Evolutionary conservation across 345 rosid genomes (phyloP), one percentile per base, ranked within the genome.

Genomic region (Turritis glabra): DNA sequence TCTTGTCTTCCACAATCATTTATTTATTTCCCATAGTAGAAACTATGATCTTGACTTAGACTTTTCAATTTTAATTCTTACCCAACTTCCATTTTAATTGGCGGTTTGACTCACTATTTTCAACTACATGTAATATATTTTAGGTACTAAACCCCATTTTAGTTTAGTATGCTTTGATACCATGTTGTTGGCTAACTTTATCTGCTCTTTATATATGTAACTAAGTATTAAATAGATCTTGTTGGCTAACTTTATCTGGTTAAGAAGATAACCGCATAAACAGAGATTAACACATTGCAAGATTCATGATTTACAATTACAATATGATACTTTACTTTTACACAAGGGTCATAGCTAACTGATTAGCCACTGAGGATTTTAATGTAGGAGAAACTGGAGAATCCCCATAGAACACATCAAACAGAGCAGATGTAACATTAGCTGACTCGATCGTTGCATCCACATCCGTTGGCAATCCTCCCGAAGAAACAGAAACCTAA

Each of bases 321-420:
- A 66, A 21, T 5, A 23, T 58, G 52, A 15, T 27, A 33, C 4
- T 48, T 67, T 27, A 65, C 14, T 32, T 44, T 40, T n/a, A 74
- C 58, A 19, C 29, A 38, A 88, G 85, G 29, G 53, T 47, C 54
- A 77, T 55, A 13, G 83, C 85, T 48, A 91, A 81, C 22, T 86
- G 91, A 57, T 52, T 72, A 43, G 89, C 85, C 40, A 86, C 86
- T 2, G 96, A 91, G 46, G 81, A 73, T 79, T 88, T 94, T 75
- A 88, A 64, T 15, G 97, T 83, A 72, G 94, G 95, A 77, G 93
- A 88, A 77, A 89, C 98, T 2, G 97, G 85, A 75, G 87, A 40
- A 79, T 77, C 85, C 41, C 97, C 97, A 10, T 86, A 83, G 82
- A 89, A 89, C 53, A 88, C 93, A 80, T 94, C 88, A 50, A 85